Conservation (phyloP, 2,329 filamentous ascomycete genomes). For the Calonectria multiphialidica region DNA sequence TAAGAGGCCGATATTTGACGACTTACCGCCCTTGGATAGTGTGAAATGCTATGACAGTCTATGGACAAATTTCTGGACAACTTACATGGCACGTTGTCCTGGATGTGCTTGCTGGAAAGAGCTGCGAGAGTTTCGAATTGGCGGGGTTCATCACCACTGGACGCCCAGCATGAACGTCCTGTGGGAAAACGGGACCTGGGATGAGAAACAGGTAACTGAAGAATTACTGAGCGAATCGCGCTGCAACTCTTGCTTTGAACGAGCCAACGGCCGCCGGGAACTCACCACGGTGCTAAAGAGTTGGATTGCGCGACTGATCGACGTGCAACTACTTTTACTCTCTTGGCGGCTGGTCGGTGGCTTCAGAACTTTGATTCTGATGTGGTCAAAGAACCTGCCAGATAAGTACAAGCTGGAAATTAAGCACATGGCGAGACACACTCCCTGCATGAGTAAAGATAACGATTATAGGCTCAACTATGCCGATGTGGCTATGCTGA, state of each 20-base stretch:
- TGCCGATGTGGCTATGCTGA: slow-evolving; percentile 6
- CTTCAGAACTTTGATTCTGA: not conserved
- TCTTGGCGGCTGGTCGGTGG: not conserved
- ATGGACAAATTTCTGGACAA: not conserved
- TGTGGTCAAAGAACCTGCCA: not conserved
- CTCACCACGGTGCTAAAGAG: not conserved
- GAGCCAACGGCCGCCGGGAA: not conserved
- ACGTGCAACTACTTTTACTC: not conserved
- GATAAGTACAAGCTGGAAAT: not conserved
- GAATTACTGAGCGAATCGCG: not conserved
- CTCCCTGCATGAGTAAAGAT: not conserved
- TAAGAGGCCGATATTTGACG: not conserved
- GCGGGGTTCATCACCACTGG: not conserved
- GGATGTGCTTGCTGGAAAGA: slow-evolving; percentile 34
- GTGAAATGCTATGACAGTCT: not conserved
- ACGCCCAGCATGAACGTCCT: not conserved
- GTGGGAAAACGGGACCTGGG: not conserved
- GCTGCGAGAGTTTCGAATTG: slow-evolving; percentile 23
- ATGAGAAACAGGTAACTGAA: not conserved
- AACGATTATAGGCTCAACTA: not conserved
- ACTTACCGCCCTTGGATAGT: not conserved
- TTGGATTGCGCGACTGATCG: not conserved
- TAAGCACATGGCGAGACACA: not conserved
- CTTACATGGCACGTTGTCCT: slow-evolving; percentile 31
- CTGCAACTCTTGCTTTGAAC: slow-evolving; percentile 27